Evolutionary conservation across 345 rosid genomes (phyloP).

Genomic region (Moringa oleifera): DNA sequence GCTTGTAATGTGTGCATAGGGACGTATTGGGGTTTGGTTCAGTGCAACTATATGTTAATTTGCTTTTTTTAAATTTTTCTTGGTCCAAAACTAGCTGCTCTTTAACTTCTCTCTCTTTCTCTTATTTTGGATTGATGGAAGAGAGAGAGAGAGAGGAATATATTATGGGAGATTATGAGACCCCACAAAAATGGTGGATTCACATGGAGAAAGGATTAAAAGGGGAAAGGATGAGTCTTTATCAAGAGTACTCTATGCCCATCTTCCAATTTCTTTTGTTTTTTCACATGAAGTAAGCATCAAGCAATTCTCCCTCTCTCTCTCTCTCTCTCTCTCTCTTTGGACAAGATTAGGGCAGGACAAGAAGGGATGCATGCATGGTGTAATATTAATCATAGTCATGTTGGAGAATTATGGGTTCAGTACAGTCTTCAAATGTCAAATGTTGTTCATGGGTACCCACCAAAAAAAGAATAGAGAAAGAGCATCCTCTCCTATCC

Average conservation of each 20-base stretch:
- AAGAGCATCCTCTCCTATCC: not conserved
- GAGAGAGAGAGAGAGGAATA: slow-evolving; percentile 8
- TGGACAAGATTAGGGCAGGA: not conserved
- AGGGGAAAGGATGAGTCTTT: slow-evolving; percentile 26
- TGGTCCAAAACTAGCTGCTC: slow-evolving; percentile 20
- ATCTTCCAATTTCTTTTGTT: slow-evolving; percentile 17
- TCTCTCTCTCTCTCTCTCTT: too few species aligned
- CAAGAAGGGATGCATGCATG: slow-evolving; percentile 12
- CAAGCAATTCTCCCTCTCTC: slow-evolving; percentile 13
- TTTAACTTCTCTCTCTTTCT: not conserved
- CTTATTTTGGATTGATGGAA: too few species aligned
- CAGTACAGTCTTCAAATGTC: too few species aligned
- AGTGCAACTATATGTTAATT: slow-evolving; percentile 12
- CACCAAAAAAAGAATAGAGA: not conserved
- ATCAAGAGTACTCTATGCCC: slow-evolving; percentile 12
- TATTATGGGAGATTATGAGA: slow-evolving; percentile 10
- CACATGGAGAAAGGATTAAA: slow-evolving; percentile 25
- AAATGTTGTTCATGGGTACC: too few species aligned
- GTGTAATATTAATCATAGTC: not conserved
- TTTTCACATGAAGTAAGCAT: slow-evolving; percentile 21
- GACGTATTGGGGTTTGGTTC: slow-evolving; percentile 28
- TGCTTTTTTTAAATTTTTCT: not conserved
- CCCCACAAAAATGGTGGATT: slow-evolving; percentile 26
- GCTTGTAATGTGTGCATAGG: not conserved
- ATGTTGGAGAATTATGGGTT: slow-evolving; percentile 8